Conservation (phyloP, 345 rosid species). For the Xanthoceras sorbifolium region DNA sequence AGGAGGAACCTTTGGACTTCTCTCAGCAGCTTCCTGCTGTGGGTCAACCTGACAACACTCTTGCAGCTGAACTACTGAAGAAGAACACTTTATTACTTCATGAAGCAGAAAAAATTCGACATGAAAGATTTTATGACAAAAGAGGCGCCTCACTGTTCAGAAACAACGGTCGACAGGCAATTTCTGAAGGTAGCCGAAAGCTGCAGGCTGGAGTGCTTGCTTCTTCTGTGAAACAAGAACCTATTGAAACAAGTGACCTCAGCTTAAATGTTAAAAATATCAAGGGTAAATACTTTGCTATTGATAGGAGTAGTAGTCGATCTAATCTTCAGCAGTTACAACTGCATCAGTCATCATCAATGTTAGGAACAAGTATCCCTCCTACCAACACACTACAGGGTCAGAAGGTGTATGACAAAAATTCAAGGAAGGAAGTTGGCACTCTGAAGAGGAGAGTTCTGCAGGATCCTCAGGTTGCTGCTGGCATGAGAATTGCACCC, state of each 20-base stretch:
- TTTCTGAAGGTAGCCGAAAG: slow-evolving; percentile 16
- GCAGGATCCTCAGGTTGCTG: slow-evolving; percentile 19
- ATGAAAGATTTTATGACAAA: slow-evolving; percentile 6
- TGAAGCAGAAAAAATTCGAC: neutral
- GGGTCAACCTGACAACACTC: slow-evolving; percentile 4
- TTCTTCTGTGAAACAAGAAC: slow-evolving; percentile 18
- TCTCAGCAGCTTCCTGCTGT: slow-evolving; percentile 10
- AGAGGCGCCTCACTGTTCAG: neutral
- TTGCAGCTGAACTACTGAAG: neutral
- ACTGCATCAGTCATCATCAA: slow-evolving; percentile 10
- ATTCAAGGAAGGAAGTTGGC: slow-evolving; percentile 9
- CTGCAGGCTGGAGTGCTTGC: slow-evolving; percentile 18
- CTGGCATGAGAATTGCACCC: slow-evolving; percentile 6
- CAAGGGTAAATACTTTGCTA: neutral
- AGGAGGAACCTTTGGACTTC: slow-evolving; percentile 24
- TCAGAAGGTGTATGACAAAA: slow-evolving; percentile 10
- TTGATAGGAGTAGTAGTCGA: slow-evolving; percentile 6
- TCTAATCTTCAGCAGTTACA: slow-evolving; percentile 13
- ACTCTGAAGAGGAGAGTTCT: slow-evolving; percentile 21
- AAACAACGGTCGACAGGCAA: slow-evolving; percentile 12
- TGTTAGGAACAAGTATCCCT: neutral
- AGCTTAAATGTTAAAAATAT: neutral
- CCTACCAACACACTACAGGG: neutral
- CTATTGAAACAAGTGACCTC: slow-evolving; percentile 13
- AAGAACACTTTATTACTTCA: slow-evolving; percentile 6